Evolutionary conservation across 2,329 filamentous ascomycete species (phyloP), one percentile per base, ranked within the genome.

Genomic region (Fusarium nanum): DNA sequence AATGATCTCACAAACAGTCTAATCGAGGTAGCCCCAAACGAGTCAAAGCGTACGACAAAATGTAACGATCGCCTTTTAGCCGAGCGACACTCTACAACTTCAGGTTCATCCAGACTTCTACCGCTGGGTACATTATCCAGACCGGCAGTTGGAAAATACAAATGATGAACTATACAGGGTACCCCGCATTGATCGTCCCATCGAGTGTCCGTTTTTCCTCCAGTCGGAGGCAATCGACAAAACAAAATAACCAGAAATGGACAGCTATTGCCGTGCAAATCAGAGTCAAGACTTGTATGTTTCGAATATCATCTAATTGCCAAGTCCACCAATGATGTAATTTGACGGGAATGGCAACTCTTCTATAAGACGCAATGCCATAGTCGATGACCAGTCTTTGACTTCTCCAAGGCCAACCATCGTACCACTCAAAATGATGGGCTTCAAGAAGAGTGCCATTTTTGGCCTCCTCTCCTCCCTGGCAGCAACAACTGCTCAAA

Each of bases 401-500:
- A 18, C 18, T 42, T 18, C 7, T 22, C 49, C n/a, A 42, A 1
- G 2, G 5, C 7, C 34, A 7, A 27, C n/a, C 11, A 20, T 37
- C n/a, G n/a, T n/a, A n/a, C n/a, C n/a, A n/a, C n/a, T 22, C n/a
- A 49, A 3, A 2, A 23, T 56, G 14, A 28, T 20, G 13, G 30
- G 14, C 10, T 20, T 56, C 42, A 64, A 44, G 25, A 64, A 63
- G 60, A 60, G 58, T 16, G 60, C 58, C 44, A 44, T 64, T 9
- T 34, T 63, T 22, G 60, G 58, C 16, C 48, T 64, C 8, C 11
- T 64, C 20, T 63, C 45, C 6, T 56, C 34, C 2, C 34, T 23
- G 10, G 34, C 42, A 16, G 34, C 22, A 4, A 23, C 34, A 0
- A 5, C 60, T 7, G 60, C 58, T 3, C 41, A 64, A 37, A 63